Base-by-base conservation (phyloP, 1,139 yeast genomes). In the Hemisphaericaspora subhashii region DNA sequence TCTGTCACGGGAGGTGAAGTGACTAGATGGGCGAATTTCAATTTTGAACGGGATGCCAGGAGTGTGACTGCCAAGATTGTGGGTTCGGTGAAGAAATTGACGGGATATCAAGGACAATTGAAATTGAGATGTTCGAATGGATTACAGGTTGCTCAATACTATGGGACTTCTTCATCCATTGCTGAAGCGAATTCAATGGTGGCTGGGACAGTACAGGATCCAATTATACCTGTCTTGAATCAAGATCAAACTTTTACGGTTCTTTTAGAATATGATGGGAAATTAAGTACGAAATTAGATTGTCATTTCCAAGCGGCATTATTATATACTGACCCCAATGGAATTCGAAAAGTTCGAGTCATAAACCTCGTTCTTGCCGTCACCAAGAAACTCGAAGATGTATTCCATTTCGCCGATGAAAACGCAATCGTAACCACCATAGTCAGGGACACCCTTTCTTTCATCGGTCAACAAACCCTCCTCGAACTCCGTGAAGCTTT, bases 231-330 rank as follows among this genome's bases (percentile, higher is more conserved):
- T 0, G 65, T 79, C 5, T 62, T 90, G 15, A 74, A 76, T 33
- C 72, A 75, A 14, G 83, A 86, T 51, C 84, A 86, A 35, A 73
- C 86, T 2, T 62, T 88, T 42, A 84, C 88, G 4, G 81, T 87
- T 2, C 70, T 87, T 38, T 79, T 92, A 51, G 74, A 72, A 39
- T 85, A 87, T 52, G 97, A 89, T 55, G 90, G 89, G 1, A 81
- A 79, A 45, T 71, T 94, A 33, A 79, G 82, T 42, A 70, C 86
- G 3, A 80, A 80, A 43, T 72, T 77, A 28, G 96, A 88, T 58
- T 87, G 89, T 30, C 95, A 88, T 59, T 88, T 90, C 69, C 99
- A 92, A 63, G 86, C 88, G 1, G 98, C 98, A 0, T 52, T 92
- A 32, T 68, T 94, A 39, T 89, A 88, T 58, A 92, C 98, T 0